A percentile compares a stretch with the other conserved stretches of the same genome.
Conservation (phyloP, 169 alveolate species). For the Plasmodium yoelii region DNA sequence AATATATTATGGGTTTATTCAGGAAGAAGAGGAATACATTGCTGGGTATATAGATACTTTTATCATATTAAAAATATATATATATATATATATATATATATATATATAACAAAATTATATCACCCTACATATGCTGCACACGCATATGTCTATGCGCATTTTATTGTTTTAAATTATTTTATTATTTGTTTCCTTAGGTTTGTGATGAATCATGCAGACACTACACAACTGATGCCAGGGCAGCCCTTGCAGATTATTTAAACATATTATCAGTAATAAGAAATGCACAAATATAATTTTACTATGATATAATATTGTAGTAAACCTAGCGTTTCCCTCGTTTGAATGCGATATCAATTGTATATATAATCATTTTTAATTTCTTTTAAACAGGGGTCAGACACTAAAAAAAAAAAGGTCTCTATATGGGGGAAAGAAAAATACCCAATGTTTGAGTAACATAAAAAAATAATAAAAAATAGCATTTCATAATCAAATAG, state of each 20-base stretch:
- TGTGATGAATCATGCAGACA: slow-evolving; percentile 68
- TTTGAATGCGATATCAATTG: neutral
- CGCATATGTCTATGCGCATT: neutral
- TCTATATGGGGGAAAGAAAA: slow-evolving; percentile 74
- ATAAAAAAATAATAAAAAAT: slow-evolving; percentile 2
- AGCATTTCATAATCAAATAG: neutral
- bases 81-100: neutral
- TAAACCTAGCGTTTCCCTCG: neutral
- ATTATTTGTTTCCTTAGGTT: slow-evolving; percentile 11
- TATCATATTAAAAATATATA: neutral
- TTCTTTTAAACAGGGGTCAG: slow-evolving; percentile 31
- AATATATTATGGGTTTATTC: slow-evolving; percentile 96
- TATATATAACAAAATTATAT: neutral
- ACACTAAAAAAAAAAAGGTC: slow-evolving; percentile 41
- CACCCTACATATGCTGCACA: neutral
- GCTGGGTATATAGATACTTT: slow-evolving; percentile 95
- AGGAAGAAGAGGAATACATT: slow-evolving; percentile 99
- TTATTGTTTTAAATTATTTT: neutral
- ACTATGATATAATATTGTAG: neutral
- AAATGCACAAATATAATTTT: slow-evolving; percentile 4
- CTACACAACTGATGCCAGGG: slow-evolving; percentile 70
- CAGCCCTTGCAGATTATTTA: slow-evolving; percentile 62
- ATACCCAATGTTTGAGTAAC: slow-evolving; percentile 70
- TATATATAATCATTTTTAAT: neutral
- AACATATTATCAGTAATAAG: slow-evolving; percentile 65